Evolutionary conservation across 2,329 filamentous ascomycete genomes (phyloP).

Genomic region (Capronia epimyces): DNA sequence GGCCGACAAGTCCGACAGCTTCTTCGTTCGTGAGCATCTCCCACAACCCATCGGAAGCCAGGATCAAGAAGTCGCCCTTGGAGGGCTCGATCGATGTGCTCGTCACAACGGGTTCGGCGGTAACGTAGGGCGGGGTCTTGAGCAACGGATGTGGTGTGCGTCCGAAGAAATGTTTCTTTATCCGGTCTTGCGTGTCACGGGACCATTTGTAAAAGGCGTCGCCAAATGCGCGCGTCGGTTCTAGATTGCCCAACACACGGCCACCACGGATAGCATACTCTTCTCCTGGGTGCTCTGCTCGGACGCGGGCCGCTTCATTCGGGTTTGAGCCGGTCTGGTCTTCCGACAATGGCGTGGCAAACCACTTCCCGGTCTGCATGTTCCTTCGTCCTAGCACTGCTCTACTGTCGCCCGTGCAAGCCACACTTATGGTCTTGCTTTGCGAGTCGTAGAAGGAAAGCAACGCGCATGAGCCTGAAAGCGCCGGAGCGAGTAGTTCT

Average conservation of each 20-base stretch:
- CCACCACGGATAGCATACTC: constrained; percentile 75
- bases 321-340: constrained; percentile 91
- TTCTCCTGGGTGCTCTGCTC: constrained; percentile 82
- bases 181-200: constrained; percentile 71
- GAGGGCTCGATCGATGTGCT: constrained; percentile 86
- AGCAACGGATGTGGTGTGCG: constrained; percentile 69
- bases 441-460: constrained; percentile 92
- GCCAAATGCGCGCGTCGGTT: constrained; percentile 90
- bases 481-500: constrained; percentile 81
- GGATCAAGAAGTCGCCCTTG: constrained; percentile 88
- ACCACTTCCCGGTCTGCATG: constrained; percentile 75
- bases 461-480: constrained; percentile 95
- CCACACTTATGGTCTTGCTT: constrained; percentile 82
- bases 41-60: constrained; percentile 96
- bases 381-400: constrained; percentile 81
- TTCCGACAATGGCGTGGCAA: constrained; percentile 77
- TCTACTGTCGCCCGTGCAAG: constrained; percentile 92
- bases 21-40: constrained; percentile 99
- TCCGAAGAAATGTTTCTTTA: constrained; percentile 83
- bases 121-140: constrained; percentile 93
- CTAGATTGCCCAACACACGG: constrained; percentile 82
- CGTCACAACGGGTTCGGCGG: constrained; percentile 88
- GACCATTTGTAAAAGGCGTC: constrained; percentile 98
- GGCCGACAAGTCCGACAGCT: constrained; percentile 89
- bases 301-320: constrained; percentile 75